Evolutionary conservation across 1,139 yeast species (phyloP).

Genomic region (Geotrichum histeridarum): DNA sequence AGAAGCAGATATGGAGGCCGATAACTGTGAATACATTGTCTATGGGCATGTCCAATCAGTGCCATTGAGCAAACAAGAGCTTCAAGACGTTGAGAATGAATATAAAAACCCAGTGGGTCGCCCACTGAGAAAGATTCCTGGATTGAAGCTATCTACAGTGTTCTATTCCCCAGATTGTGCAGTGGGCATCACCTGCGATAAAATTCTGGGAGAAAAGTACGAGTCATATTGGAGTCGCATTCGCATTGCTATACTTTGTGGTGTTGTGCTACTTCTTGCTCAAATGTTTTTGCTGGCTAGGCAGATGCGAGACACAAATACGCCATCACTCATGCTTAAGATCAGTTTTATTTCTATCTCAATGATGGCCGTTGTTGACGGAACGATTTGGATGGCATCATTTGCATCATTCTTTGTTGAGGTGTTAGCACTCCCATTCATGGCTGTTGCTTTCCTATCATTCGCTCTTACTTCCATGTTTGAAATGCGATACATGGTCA

Average conservation of each 20-base stretch:
- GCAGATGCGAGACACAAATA: conserved; percentile 65
- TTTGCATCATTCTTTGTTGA: conserved; percentile 54
- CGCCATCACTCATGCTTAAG: conserved; percentile 74
- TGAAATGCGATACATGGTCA: conserved; percentile 69
- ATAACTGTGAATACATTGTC: conserved; percentile 65
- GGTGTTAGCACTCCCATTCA: conserved; percentile 58
- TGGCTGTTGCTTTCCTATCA: conserved; percentile 64
- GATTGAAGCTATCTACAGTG: conserved; percentile 51
- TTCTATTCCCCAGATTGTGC: conserved; percentile 91
- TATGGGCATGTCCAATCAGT: conserved; percentile 67
- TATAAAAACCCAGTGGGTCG: conserved; percentile 65
- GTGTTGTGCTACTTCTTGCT: conserved; percentile 42
- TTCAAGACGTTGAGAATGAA: conserved; percentile 66
- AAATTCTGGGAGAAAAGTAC: conserved; percentile 52
- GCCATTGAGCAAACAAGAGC: conserved; percentile 47
- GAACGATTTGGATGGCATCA: conserved; percentile 58
- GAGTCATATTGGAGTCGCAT: conserved; percentile 47
- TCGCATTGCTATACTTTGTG: conserved; percentile 38
- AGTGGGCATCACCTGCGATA: conserved; percentile 43
- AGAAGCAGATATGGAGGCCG: conserved; percentile 25
- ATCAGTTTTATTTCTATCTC: conserved; percentile 61
- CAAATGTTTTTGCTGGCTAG: conserved; percentile 51
- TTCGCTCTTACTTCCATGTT: conserved; percentile 68
- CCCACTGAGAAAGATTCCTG: conserved; percentile 61
- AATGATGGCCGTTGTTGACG: conserved; percentile 58